A percentile compares a stretch with the other conserved stretches of the same genome.
Conservation (phyloP, 768 basidiomycete genomes). For the Leccinellum rugosiceps region DNA sequence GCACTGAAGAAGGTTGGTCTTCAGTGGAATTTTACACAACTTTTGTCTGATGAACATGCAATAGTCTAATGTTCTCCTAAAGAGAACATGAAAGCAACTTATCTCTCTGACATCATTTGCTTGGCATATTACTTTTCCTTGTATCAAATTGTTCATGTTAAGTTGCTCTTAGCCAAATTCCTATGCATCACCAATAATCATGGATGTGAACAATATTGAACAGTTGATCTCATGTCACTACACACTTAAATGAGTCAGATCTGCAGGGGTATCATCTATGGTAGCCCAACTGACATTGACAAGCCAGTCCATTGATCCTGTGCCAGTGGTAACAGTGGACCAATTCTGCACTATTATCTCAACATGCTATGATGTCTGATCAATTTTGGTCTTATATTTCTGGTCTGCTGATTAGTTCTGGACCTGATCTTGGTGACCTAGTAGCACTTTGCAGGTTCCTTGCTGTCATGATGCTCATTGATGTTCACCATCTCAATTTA, state of each 20-base stretch:
- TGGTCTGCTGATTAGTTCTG: neutral
- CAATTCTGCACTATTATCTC: slow-evolving; percentile 1
- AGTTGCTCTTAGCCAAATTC: neutral
- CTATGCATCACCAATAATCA: neutral
- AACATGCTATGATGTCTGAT: neutral
- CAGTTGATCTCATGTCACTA: neutral
- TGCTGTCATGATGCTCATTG: neutral
- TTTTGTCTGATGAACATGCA: too few species aligned
- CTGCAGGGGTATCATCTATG: neutral
- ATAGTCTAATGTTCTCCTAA: too few species aligned
- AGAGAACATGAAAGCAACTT: too few species aligned
- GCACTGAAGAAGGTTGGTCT: too few species aligned
- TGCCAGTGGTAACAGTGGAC: neutral
- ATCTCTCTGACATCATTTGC: too few species aligned
- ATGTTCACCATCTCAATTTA: neutral
- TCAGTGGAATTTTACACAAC: too few species aligned
- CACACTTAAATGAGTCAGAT: neutral
- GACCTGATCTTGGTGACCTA: slow-evolving; percentile 2
- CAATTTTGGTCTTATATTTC: slow-evolving; percentile 17
- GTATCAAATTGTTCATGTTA: neutral
- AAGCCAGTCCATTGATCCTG: neutral
- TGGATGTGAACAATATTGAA: neutral
- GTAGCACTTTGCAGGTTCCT: neutral
- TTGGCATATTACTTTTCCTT: too few species aligned
- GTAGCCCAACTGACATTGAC: neutral